Percentiles rank a stretch among this genome's conserved stretches.
phyloP scores from a whole-genome alignment of 208 protist species.

The Leishmania turanica region DNA sequence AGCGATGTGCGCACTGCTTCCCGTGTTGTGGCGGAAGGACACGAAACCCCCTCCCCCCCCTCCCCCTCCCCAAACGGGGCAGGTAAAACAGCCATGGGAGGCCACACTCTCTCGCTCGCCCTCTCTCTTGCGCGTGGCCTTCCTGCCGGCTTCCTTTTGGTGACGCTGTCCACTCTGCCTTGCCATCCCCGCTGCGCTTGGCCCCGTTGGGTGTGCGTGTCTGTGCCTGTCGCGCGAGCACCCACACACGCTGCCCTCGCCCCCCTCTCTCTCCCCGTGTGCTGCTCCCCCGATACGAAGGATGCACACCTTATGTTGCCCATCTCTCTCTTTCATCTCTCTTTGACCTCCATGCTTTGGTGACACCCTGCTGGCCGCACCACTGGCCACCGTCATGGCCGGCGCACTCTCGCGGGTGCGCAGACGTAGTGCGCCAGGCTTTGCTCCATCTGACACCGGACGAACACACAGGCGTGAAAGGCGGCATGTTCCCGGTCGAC shows the following conservation, averaged over 20 bases:
- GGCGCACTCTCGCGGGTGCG: not conserved
- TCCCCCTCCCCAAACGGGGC: too few relatives aligned
- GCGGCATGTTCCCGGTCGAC: slow-evolving; percentile 7
- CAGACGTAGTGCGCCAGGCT: not conserved
- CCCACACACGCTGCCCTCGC: not conserved
- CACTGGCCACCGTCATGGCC: not conserved
- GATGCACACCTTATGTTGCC: not conserved
- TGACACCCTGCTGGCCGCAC: not conserved
- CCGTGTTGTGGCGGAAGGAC: not conserved
- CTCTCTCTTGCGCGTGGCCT: not conserved
- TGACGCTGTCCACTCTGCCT: not conserved
- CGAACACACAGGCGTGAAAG: not conserved
- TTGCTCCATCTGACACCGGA: not conserved
- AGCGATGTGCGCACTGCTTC: not conserved
- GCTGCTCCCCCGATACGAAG: not conserved
- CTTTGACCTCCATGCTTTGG: not conserved
- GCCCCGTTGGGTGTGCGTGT: not conserved
- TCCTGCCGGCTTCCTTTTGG: not conserved
- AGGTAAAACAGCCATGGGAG: not conserved
- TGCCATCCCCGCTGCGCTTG: not conserved
- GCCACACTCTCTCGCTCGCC: not conserved
- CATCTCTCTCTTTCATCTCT: not conserved
- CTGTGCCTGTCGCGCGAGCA: not conserved
- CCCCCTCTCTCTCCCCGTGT: not conserved
- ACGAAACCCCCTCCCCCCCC: not conserved